Evolutionary conservation across 768 basidiomycete species (phyloP), one percentile per base, ranked within the genome.

Genomic region (Auriculariales sp.): DNA sequence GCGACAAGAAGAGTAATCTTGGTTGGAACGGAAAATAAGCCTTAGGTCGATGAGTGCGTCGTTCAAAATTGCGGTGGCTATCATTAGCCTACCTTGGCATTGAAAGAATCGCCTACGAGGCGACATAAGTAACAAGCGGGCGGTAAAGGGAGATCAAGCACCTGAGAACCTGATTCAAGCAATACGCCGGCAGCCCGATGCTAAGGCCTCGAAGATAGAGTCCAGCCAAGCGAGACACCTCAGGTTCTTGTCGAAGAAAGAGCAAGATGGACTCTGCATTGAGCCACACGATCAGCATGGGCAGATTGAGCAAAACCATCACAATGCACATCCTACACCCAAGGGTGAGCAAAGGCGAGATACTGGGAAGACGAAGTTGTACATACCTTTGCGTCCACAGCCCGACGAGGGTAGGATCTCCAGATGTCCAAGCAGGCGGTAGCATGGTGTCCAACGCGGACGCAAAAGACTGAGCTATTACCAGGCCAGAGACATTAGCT

Each of bases 351-450:
- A n/a, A 47, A 31, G n/a, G n/a, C n/a, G n/a, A 31, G 35, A 36
- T 42, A 39, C 31, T 19, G 25, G 28, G 22, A 27, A 17, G 14
- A 19, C 36, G 32, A 49, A 69, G 81, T 39, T 55, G 83, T 83
- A 68, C 85, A 89, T 91, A 44, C 54, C 92, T 71, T 62, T 93
- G 90, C 7, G 83, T 65, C 92, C 92, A 94, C 6, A 94, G 71
- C 5, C 92, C 92, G 10, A 97, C 88, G 10, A 89, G 71, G 14
- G 81, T 67, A 0, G 92, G 94, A 28, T 82, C 79, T 1, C 79
- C 60, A 3, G 90, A 91, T 0, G 95, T 93, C 92, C 88, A 99
- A 14, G 94, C 92, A 32, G 88, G 79, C 1, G 95, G 94, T 7
- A 97, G 77, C 57, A 99, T 74, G 0, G 93, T 93, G 62, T 99